These are phyloP conservation scores for Paramyrothecium roridum DNA, from an alignment of 2,329 filamentous ascomycete genomes.

Conservation along the genomic window DNA sequence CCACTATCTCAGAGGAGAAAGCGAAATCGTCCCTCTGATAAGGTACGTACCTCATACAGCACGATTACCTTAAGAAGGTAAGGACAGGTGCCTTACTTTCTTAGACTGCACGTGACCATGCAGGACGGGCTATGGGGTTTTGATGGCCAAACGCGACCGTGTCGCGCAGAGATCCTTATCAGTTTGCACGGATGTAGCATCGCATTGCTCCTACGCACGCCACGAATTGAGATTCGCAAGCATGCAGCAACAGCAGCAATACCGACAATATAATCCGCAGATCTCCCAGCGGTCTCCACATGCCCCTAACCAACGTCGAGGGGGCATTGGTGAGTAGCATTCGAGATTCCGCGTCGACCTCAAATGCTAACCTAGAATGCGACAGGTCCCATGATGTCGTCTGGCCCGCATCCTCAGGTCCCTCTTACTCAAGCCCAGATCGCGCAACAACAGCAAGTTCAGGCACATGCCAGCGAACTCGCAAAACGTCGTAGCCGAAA, in stretches of 20 bases:
- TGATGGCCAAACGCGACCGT: no score
- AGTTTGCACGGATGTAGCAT: no score
- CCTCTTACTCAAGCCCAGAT: constrained; percentile 54
- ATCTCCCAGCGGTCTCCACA: constrained; percentile 47
- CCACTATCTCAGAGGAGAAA: no score
- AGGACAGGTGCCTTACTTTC: no score
- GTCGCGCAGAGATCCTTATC: no score
- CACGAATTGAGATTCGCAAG: constrained; percentile 10
- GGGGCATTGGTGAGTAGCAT: constrained; percentile 45
- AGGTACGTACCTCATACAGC: no score
- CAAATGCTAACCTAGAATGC: constrained; percentile 3
- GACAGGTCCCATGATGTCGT: constrained; percentile 54
- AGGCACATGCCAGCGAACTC: constrained; percentile 57
- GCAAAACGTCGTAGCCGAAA: constrained; percentile 81
- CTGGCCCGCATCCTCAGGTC: constrained; percentile 47
- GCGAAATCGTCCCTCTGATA: no score
- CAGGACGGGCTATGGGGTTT: no score
- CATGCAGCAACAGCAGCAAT: constrained; percentile 47
- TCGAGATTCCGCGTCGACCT: neutral
- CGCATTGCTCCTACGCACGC: no score
- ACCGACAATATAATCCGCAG: constrained; percentile 49
- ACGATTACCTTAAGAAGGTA: no score
- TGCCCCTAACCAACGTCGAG: constrained; percentile 44
- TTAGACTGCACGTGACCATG: no score
- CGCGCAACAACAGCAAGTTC: constrained; percentile 47